These are phyloP conservation scores for Coniochaeta hoffmannii DNA, from an alignment of 2,329 filamentous ascomycete genomes.

Conservation along the genomic window DNA sequence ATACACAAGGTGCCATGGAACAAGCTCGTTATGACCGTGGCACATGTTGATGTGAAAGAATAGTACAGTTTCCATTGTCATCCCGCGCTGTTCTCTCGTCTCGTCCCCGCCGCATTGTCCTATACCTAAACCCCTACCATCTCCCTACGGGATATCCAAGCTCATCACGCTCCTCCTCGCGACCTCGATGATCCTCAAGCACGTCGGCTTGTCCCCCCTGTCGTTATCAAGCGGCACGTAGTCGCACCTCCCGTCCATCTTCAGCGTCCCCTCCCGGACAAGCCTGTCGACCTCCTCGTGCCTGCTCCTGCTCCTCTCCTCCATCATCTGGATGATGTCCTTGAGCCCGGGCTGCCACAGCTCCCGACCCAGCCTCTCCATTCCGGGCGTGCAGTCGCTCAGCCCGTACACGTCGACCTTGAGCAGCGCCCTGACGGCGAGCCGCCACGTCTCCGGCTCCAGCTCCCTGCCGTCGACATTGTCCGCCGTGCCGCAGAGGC, in stretches of 20 bases:
- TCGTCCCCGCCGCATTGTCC: no score
- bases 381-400: slow-evolving; percentile 10
- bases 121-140: no score
- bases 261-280: slow-evolving; percentile 27
- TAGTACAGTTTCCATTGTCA: no score
- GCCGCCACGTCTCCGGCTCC: slow-evolving; percentile 46
- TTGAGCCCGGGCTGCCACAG: slow-evolving; percentile 40
- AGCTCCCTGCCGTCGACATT: slow-evolving; percentile 36
- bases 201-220: slow-evolving; percentile 32
- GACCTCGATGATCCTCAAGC: slow-evolving; percentile 44
- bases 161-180: no score
- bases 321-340: slow-evolving; percentile 46
- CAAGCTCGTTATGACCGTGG: no score
- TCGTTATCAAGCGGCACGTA: slow-evolving; percentile 20
- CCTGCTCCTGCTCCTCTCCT: slow-evolving; percentile 38
- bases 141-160: no score
- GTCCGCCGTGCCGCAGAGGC: slow-evolving; percentile 8
- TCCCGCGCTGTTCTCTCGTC: no score
- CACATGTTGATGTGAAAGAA: no score
- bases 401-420: slow-evolving; percentile 52
- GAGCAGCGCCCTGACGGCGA: slow-evolving; percentile 44
- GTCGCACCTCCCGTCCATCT: slow-evolving; percentile 12
- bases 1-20: no score
- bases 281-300: slow-evolving; percentile 43
- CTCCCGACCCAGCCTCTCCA: slow-evolving; percentile 6